Conservation (phyloP, 177 flowering plant genomes). For the Telopea speciosissima region DNA sequence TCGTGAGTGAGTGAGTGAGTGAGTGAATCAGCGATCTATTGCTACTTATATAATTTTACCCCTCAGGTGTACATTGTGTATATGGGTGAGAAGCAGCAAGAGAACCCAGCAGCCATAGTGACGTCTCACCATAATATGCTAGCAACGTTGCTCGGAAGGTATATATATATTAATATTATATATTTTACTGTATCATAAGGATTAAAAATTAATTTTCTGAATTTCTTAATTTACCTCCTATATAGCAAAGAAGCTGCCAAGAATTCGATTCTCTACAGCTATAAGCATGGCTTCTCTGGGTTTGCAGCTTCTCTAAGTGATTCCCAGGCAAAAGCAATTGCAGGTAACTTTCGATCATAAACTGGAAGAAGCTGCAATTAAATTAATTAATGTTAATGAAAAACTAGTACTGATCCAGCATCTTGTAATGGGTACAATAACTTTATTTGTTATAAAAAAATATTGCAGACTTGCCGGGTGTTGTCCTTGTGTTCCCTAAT, state of each 20-base stretch:
- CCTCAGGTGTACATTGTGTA: constrained; percentile 48
- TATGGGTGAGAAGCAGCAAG: constrained; percentile 30
- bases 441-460: no score
- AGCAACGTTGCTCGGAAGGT: constrained; percentile 34
- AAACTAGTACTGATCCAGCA: no score
- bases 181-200: no score
- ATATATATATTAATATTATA: background rate
- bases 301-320: constrained; percentile 53
- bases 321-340: constrained; percentile 35
- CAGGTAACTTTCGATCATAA: constrained; percentile 23
- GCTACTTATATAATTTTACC: no score
- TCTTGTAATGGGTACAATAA: no score
- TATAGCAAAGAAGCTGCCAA: constrained; percentile 36
- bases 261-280: constrained; percentile 42
- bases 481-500: constrained; percentile 36
- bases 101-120: constrained; percentile 14
- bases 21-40: no score
- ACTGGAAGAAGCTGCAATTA: no score
- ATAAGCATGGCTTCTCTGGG: constrained; percentile 57
- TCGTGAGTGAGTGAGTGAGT: no score
- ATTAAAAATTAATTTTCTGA: background rate
- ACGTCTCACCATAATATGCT: constrained; percentile 36
- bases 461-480: constrained; percentile 37
- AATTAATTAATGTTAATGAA: no score
- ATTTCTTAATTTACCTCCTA: background rate